Evolutionary conservation across 768 basidiomycete species (phyloP).

Genomic region (Pulveroboletus sp.): DNA sequence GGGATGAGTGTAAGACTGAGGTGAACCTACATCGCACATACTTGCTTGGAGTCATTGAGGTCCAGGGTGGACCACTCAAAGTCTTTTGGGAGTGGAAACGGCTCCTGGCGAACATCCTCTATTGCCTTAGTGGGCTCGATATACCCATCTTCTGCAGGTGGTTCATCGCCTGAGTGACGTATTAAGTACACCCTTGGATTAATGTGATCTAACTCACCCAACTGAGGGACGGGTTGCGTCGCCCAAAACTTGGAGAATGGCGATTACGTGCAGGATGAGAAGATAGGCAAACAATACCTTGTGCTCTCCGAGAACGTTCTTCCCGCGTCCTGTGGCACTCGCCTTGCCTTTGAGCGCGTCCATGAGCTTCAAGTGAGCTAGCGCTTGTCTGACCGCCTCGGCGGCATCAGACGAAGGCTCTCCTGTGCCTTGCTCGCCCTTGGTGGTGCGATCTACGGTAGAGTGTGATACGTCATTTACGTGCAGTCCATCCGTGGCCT

Average conservation of each 20-base stretch:
- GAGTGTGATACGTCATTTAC: slow-evolving; percentile 54
- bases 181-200: neutral
- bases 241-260: slow-evolving; percentile 77
- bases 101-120: slow-evolving; percentile 82
- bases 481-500: slow-evolving; percentile 48
- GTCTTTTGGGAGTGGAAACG: slow-evolving; percentile 84
- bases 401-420: slow-evolving; percentile 50
- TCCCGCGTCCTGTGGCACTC: slow-evolving; percentile 69
- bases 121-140: slow-evolving; percentile 79
- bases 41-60: slow-evolving; percentile 72
- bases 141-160: slow-evolving; percentile 72
- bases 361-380: slow-evolving; percentile 80
- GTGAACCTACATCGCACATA: slow-evolving; percentile 19
- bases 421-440: slow-evolving; percentile 48
- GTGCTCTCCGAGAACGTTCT: slow-evolving; percentile 82
- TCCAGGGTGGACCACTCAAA: slow-evolving; percentile 90
- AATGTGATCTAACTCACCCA: slow-evolving; percentile 42
- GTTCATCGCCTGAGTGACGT: slow-evolving; percentile 49
- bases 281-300: slow-evolving; percentile 52
- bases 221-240: slow-evolving; percentile 95
- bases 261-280: slow-evolving; percentile 5
- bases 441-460: slow-evolving; percentile 63
- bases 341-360: slow-evolving; percentile 81
- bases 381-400: slow-evolving; percentile 61
- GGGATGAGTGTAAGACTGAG: neutral